These are phyloP conservation scores for Oleoguttula mirabilis DNA, from an alignment of 495 filamentous ascomycete genomes.

Conservation along the genomic window DNA sequence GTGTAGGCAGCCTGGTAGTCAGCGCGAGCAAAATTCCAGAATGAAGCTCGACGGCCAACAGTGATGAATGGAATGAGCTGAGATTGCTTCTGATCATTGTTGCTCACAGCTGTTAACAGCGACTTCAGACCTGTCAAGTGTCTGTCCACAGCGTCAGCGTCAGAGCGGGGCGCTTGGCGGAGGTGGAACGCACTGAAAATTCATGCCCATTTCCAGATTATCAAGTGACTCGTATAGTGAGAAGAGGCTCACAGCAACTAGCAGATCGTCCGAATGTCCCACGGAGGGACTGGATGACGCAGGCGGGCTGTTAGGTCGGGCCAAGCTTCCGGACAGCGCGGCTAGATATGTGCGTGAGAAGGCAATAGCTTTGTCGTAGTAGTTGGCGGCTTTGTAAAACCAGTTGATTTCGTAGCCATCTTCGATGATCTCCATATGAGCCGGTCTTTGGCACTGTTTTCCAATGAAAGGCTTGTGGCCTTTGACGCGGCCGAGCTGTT, in stretches of 20 bases:
- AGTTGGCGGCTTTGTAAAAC: slow-evolving; percentile 47
- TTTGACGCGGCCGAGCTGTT: slow-evolving; percentile 46
- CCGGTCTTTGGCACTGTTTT: slow-evolving; percentile 37
- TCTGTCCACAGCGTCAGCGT: slow-evolving; percentile 2
- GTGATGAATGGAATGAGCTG: slow-evolving; percentile 4
- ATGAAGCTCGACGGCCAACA: slow-evolving; percentile 42
- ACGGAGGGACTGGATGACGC: slow-evolving; percentile 31
- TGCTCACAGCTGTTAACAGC: slow-evolving; percentile 6
- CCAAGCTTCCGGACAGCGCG: slow-evolving; percentile 30
- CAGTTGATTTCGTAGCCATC: slow-evolving; percentile 37
- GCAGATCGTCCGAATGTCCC: slow-evolving; percentile 45
- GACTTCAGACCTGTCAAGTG: slow-evolving; percentile 18
- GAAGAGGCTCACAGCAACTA: slow-evolving; percentile 50
- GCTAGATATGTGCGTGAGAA: slow-evolving; percentile 40
- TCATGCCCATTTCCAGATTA: slow-evolving; percentile 17
- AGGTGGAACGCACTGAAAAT: no score
- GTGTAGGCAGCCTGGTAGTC: slow-evolving; percentile 47
- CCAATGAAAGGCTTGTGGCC: slow-evolving; percentile 39
- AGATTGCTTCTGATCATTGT: not conserved
- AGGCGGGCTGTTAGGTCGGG: not conserved
- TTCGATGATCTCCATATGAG: slow-evolving; percentile 42
- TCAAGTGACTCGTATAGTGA: slow-evolving; percentile 54
- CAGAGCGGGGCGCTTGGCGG: not conserved
- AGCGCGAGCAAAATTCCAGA: slow-evolving; percentile 56
- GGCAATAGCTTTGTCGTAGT: slow-evolving; percentile 54